Evolutionary conservation across 495 filamentous ascomycete species (phyloP), one percentile per base, ranked within the genome.

Genomic region (Xylaria longipes): DNA sequence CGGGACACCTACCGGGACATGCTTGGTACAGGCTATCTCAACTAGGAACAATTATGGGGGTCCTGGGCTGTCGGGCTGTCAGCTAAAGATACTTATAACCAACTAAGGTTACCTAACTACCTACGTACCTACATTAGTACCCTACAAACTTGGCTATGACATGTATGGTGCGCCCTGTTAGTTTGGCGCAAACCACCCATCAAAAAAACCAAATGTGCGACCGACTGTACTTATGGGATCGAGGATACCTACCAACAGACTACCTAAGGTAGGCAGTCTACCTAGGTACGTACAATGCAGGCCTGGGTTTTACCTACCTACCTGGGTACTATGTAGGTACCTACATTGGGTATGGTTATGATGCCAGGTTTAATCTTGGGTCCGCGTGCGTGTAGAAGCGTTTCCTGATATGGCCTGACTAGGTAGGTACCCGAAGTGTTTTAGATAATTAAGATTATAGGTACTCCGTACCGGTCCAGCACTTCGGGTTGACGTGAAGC

Each of bases 31-130:
- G 57, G 27, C 54, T 33, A 31, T 35, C 54, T 35, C 17, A 60
- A 60, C 31, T 63, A 11, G 35, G 60, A 43, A 63, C 35, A 63
- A 43, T 63, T 63, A 63, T 63, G 60, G 37, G 60, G 37, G 37
- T 63, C 31, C 33, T 37, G 57, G 31, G 2, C 57, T 60, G 33
- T 60, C 33, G 27, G 56, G 27, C 56, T 58, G 56, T 58, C 29
- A 60, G 33, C 33, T n/a, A 37, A 22, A 60, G 57, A 60, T 37
- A 8, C 2, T 5, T 2, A 22, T n/a, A n/a, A n/a, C n/a, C n/a
- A n/a, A n/a, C n/a, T n/a, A n/a, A n/a, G n/a, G n/a, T n/a, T n/a
- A n/a, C n/a, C n/a, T n/a, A 22, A 52, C 25, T 15, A 29, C 31
- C 25, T 57, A 43, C 17, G 35, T 63, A 63, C 39, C 37, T 45